Evolutionary conservation across 179 eudicot species (phyloP).

Genomic region (Amaranthus tricolor): DNA sequence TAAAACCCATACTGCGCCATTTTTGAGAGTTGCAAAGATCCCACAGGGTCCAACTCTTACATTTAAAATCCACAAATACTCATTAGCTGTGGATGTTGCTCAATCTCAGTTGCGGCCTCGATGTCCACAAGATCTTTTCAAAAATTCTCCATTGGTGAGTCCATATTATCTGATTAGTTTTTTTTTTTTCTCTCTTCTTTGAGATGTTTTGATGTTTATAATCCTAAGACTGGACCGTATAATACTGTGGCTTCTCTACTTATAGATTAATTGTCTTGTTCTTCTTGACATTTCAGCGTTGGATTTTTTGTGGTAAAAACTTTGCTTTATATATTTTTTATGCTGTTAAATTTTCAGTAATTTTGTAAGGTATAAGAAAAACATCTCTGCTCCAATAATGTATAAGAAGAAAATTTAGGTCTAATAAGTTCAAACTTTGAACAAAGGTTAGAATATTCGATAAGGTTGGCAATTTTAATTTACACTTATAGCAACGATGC

Average conservation of each 20-base stretch:
- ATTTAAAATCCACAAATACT: slow-evolving; percentile 77
- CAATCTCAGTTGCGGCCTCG: slow-evolving; percentile 80
- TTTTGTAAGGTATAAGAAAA: no score
- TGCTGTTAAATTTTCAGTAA: no score
- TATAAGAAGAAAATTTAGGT: no score
- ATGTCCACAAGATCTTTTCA: slow-evolving; percentile 80
- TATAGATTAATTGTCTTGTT: background rate
- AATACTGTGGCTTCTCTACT: background rate
- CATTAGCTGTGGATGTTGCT: slow-evolving; percentile 73
- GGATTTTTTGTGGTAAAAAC: background rate
- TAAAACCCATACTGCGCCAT: slow-evolving; percentile 64
- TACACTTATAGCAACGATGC: no score
- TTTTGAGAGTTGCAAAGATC: slow-evolving; percentile 80
- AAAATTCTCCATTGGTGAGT: slow-evolving; percentile 77
- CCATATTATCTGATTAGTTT: background rate
- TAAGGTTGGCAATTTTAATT: no score
- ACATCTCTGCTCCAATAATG: no score
- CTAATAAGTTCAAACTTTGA: no score
- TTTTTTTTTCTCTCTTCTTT: background rate
- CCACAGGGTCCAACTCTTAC: slow-evolving; percentile 95
- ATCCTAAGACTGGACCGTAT: background rate
- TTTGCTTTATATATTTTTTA: background rate
- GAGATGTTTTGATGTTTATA: background rate
- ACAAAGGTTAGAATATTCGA: no score
- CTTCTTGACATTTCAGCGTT: background rate